A percentile compares a stretch with the other conserved stretches of the same genome.
phyloP scores from a whole-genome alignment of 495 filamentous ascomycete species.

The Penicillium steckii region DNA sequence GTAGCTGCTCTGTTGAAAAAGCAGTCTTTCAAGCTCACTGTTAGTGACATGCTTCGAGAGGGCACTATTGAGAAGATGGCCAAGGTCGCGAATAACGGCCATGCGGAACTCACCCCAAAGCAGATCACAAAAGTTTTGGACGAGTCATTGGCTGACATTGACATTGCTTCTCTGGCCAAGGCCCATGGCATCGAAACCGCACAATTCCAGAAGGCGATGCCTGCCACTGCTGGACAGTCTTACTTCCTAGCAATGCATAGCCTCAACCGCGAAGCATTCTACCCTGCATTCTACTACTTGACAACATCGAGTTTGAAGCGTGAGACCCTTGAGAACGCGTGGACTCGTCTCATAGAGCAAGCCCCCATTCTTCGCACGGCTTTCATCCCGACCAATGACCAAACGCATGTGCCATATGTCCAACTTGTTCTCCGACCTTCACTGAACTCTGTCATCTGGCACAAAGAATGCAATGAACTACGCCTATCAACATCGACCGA shows the following conservation, averaged over 20 bases:
- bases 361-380: constrained; percentile 30
- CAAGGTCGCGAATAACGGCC: constrained; percentile 8
- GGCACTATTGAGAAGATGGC: constrained; percentile 36
- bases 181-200: constrained; percentile 18
- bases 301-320: constrained; percentile 12
- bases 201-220: constrained; percentile 17
- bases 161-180: constrained; percentile 16
- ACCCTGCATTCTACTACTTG: constrained; percentile 30
- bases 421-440: constrained; percentile 25
- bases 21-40: constrained; percentile 26
- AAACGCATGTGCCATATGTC: constrained; percentile 15
- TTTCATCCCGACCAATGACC: constrained; percentile 26
- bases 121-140: constrained; percentile 15
- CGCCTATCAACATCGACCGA: constrained; percentile 5
- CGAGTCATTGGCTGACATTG: constrained; percentile 15
- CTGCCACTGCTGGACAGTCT: constrained; percentile 30
- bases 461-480: constrained; percentile 11
- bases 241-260: constrained; percentile 36
- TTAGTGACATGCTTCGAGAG: constrained; percentile 36
- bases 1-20: constrained; percentile 34
- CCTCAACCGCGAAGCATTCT: constrained; percentile 29
- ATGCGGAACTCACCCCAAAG: constrained; percentile 4
- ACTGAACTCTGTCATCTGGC: constrained; percentile 26
- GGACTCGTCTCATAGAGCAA: constrained; percentile 19
- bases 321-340: constrained; percentile 22